phyloP scores from a whole-genome alignment of 2,329 filamentous ascomycete species.

The Biscogniauxia mediterranea region DNA sequence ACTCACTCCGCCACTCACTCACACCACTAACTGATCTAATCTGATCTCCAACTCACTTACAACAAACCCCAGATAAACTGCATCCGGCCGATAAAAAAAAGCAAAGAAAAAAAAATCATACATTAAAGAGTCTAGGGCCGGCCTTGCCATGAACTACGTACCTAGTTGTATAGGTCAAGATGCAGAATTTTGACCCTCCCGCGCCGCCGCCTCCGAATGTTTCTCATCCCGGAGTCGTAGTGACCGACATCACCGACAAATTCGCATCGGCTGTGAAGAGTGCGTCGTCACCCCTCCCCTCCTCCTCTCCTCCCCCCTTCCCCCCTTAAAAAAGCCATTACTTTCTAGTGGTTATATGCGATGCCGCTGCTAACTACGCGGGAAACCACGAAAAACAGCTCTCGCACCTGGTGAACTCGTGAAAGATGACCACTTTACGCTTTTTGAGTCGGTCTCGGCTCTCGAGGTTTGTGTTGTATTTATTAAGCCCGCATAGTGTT shows the following conservation, averaged over 20 bases:
- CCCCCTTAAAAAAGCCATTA: background rate
- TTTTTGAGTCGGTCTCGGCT: conserved; percentile 91
- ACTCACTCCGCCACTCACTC: too few species aligned
- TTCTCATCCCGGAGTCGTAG: conserved; percentile 49
- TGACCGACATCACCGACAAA: conserved; percentile 56
- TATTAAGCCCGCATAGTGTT: background rate
- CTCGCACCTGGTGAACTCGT: conserved; percentile 78
- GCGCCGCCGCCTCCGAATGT: conserved; percentile 40
- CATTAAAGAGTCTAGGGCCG: background rate
- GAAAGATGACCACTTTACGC: conserved; percentile 90
- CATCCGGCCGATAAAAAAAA: too few species aligned
- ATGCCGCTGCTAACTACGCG: background rate
- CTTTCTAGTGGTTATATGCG: conserved; percentile 23
- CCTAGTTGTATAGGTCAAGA: conserved; percentile 14
- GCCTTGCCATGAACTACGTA: background rate
- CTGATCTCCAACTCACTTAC: background rate
- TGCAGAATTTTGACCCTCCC: conserved; percentile 23
- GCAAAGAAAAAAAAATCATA: background rate
- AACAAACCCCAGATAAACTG: background rate
- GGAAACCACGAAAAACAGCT: conserved; percentile 46
- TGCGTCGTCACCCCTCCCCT: conserved; percentile 34
- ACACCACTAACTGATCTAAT: background rate
- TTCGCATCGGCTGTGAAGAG: conserved; percentile 54
- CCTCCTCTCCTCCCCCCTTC: background rate
- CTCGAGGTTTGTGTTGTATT: conserved; percentile 54